phyloP scores from a whole-genome alignment of 129 eudicot species.

The Artemisia annua region DNA sequence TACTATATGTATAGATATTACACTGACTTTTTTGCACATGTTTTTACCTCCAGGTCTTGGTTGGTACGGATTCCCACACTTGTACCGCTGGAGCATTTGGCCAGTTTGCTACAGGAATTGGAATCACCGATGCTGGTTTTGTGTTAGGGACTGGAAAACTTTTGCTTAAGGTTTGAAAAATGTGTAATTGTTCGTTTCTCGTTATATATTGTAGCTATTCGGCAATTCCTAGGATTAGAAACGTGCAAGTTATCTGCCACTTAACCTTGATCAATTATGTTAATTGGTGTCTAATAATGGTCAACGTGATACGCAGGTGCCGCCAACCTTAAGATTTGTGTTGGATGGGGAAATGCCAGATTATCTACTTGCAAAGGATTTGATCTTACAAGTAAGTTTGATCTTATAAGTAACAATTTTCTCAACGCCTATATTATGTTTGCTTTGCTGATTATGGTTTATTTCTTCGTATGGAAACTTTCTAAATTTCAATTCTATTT shows the following conservation, averaged over 20 bases:
- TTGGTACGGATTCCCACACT: constrained; percentile 98
- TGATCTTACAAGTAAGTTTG: constrained; percentile 80
- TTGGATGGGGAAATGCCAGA: constrained; percentile 98
- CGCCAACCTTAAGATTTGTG: constrained; percentile 91
- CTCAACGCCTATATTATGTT: neutral
- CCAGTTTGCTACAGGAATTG: constrained; percentile 95
- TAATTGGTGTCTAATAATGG: neutral
- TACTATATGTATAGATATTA: neutral
- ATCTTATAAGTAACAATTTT: neutral
- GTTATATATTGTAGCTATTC: too few species aligned
- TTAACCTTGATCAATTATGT: too few species aligned
- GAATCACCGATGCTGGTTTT: constrained; percentile 95
- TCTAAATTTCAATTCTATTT: constrained; percentile 14
- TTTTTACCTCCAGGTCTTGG: constrained; percentile 55
- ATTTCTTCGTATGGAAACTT: neutral
- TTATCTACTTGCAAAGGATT: constrained; percentile 90
- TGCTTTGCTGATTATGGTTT: constrained; percentile 15
- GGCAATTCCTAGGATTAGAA: too few species aligned
- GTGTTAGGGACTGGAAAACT: constrained; percentile 93
- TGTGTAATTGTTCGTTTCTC: neutral
- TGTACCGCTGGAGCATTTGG: constrained; percentile 99
- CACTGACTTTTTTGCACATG: neutral
- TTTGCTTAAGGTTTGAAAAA: constrained; percentile 76
- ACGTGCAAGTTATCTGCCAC: too few species aligned
- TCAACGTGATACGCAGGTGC: constrained; percentile 56